phyloP scores from a whole-genome alignment of 306 rosid species.

The Coriaria nepalensis region DNA sequence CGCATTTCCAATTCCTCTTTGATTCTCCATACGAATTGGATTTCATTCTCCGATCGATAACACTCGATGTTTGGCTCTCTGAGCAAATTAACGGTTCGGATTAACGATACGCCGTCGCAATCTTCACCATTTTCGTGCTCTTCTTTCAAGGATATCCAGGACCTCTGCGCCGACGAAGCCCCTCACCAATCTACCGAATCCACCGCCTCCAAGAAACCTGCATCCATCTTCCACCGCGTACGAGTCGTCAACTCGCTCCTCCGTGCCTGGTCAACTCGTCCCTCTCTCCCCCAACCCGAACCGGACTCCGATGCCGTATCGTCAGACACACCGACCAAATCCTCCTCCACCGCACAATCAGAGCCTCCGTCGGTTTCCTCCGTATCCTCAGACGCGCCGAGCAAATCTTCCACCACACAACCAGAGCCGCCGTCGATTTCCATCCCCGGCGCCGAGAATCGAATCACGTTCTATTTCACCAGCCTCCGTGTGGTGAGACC shows the following conservation, averaged over 20 bases:
- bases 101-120: constrained; percentile 33
- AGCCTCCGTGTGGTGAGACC: constrained; percentile 77
- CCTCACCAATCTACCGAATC: constrained; percentile 12
- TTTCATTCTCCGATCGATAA: constrained; percentile 6
- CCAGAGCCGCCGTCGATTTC: constrained; percentile 9
- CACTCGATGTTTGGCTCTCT: constrained; percentile 83
- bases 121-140: constrained; percentile 61
- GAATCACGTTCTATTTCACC: constrained; percentile 73
- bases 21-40: background rate
- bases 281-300: constrained; percentile 11
- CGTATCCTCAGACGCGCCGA: background rate
- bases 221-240: constrained; percentile 66
- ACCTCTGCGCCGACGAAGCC: constrained; percentile 52
- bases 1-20: constrained; percentile 16
- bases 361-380: constrained; percentile 11
- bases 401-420: constrained; percentile 9
- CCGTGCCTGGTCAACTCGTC: constrained; percentile 27
- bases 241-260: constrained; percentile 49
- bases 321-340: constrained; percentile 15
- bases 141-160: constrained; percentile 72
- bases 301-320: background rate
- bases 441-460: constrained; percentile 45
- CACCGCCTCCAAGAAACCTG: constrained; percentile 23
- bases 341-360: constrained; percentile 9
- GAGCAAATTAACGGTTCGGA: constrained; percentile 54